Evolutionary conservation across 2,329 filamentous ascomycete species (phyloP), one percentile per base, ranked within the genome.

Genomic region (Cordyceps cateniannulata): DNA sequence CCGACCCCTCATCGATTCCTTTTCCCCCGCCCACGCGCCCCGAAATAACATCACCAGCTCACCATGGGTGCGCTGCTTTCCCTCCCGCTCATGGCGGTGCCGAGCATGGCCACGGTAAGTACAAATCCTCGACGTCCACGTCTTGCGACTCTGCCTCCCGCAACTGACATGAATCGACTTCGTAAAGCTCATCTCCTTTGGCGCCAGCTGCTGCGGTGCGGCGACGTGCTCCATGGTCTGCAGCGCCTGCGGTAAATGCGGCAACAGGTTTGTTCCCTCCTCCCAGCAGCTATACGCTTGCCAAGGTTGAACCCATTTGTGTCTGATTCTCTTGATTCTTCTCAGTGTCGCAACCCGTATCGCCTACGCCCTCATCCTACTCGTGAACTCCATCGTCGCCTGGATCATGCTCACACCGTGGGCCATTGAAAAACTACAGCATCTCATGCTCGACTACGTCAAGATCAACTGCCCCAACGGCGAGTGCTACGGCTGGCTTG

Each of bases 391-490:
- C 62, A 96, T 98, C 65, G 74, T 98, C 56, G 93, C 95, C 40
- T 99, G 95, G 95, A 91, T 99, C 68, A 96, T 98, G 91, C 91
- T 99, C 77, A 99, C 95, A 24, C 91, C 92, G 58, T 99, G 95
- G 95, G 95, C 95, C 38, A 90, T 99, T 72, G 91, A 96, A 70
- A 98, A 98, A 73, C 82, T 99, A 6, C 87, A 98, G 76, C 86
- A 96, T 65, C 81, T 98, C 59, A 95, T 91, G 14, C 83, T 99
- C 66, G 92, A 98, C 76, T 98, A 97, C 71, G 93, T 99, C 79
- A 92, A 91, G 69, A 96, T 99, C 71, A 88, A 89, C 70, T 99
- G 95, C 73, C 88, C 91, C 29, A 93, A 90, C 54, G 90, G 93
- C 67, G 84, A 93, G 71, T 99, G 95, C 73, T 90, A 96, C 71